Conservation (phyloP, 2,329 filamentous ascomycete genomes). For the Verticillium tricorpus region DNA sequence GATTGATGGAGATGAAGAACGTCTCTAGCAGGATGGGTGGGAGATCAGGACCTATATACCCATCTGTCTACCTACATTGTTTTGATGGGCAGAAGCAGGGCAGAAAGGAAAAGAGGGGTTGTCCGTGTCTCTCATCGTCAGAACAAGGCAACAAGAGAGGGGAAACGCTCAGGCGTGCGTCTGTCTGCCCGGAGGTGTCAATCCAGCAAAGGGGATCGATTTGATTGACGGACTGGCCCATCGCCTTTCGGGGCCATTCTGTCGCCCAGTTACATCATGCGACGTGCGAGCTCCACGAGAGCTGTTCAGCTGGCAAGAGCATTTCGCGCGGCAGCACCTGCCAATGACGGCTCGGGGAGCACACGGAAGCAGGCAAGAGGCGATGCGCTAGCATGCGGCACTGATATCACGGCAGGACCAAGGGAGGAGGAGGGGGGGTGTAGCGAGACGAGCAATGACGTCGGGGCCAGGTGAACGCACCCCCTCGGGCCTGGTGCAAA, state of each 20-base stretch:
- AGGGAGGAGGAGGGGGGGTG: neutral
- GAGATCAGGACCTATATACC: neutral
- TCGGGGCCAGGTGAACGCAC: neutral
- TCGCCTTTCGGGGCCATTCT: neutral
- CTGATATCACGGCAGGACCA: neutral
- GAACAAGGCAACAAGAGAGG: too few species aligned
- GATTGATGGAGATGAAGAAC: neutral
- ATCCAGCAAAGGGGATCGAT: neutral
- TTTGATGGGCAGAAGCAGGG: neutral
- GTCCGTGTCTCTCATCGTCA: conserved; percentile 2
- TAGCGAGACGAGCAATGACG: neutral
- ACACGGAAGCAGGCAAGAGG: neutral
- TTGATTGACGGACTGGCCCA: too few species aligned
- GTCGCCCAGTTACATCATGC: conserved; percentile 1
- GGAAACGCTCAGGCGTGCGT: too few species aligned
- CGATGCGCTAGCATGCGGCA: neutral
- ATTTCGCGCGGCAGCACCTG: neutral
- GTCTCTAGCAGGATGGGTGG: neutral
- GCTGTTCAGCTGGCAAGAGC: neutral
- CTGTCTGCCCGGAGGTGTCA: neutral
- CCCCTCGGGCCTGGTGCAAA: neutral
- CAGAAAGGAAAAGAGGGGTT: conserved; percentile 1
- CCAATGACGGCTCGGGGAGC: neutral
- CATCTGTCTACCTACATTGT: neutral
- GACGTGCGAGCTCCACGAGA: neutral